These are phyloP conservation scores for Leptographium flavum DNA, from an alignment of 2,329 filamentous ascomycete genomes.

Conservation along the genomic window DNA sequence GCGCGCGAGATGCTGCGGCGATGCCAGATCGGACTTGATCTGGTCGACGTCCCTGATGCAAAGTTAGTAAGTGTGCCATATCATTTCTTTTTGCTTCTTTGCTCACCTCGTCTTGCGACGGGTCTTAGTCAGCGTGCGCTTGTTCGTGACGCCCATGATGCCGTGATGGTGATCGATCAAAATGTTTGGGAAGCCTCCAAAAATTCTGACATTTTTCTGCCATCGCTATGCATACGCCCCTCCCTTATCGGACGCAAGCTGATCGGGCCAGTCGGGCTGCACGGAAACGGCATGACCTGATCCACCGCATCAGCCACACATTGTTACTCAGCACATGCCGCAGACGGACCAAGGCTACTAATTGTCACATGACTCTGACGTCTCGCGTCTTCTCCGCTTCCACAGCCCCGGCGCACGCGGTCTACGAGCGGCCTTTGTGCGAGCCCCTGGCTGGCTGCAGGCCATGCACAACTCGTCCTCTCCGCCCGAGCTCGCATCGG, in stretches of 20 bases:
- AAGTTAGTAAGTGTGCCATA: background rate
- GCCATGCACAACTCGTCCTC: background rate
- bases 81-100: no score
- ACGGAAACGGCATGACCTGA: background rate
- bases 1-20: conserved; percentile 64
- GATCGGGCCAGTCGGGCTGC: background rate
- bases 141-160: conserved; percentile 55
- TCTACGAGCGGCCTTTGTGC: background rate
- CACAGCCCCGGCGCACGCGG: background rate
- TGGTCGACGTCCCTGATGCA: conserved; percentile 75
- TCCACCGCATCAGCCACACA: background rate
- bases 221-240: background rate
- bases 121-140: conserved; percentile 58
- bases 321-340: background rate
- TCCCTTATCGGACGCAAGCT: background rate
- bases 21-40: conserved; percentile 67
- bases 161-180: no score
- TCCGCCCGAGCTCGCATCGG: background rate
- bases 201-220: conserved; percentile 1
- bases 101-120: conserved; percentile 52
- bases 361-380: background rate
- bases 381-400: background rate
- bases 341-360: background rate
- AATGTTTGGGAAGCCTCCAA: no score
- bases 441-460: background rate